Conservation (phyloP, 2,329 filamentous ascomycete genomes). For the Fusarium vanettenii region DNA sequence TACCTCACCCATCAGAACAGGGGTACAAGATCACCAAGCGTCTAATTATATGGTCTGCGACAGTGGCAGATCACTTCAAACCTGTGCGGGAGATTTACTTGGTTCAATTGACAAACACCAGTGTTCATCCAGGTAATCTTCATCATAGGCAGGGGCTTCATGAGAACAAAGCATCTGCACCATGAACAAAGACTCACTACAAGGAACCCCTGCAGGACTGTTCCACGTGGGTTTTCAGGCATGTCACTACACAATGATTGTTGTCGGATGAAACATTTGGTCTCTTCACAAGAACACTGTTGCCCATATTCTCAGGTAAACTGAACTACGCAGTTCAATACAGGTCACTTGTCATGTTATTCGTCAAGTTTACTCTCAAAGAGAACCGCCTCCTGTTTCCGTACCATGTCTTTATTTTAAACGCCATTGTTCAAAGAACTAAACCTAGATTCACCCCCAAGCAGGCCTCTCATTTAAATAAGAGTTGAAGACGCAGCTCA, state of each 20-base stretch:
- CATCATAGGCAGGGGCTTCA: background rate
- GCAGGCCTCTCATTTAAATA: background rate
- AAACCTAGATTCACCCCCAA: background rate
- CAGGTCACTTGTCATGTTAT: background rate
- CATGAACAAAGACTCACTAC: background rate
- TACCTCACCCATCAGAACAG: background rate
- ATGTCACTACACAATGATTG: background rate
- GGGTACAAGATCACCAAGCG: background rate
- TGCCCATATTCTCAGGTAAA: background rate
- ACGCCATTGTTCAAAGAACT: constrained; percentile 11
- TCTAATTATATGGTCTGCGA: background rate
- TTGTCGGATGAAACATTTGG: background rate
- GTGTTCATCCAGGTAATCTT: background rate
- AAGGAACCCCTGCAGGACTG: background rate
- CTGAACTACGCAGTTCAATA: background rate
- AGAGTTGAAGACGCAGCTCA: background rate
- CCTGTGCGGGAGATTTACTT: background rate
- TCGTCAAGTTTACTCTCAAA: background rate
- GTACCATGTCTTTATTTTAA: constrained; percentile 2
- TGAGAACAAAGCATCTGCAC: background rate
- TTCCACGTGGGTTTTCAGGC: background rate
- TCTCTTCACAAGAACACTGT: background rate
- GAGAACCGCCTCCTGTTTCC: background rate
- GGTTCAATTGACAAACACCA: background rate
- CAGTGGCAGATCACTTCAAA: background rate